Conservation (phyloP, 805 yeast genomes). For the Candida wancherniae region DNA sequence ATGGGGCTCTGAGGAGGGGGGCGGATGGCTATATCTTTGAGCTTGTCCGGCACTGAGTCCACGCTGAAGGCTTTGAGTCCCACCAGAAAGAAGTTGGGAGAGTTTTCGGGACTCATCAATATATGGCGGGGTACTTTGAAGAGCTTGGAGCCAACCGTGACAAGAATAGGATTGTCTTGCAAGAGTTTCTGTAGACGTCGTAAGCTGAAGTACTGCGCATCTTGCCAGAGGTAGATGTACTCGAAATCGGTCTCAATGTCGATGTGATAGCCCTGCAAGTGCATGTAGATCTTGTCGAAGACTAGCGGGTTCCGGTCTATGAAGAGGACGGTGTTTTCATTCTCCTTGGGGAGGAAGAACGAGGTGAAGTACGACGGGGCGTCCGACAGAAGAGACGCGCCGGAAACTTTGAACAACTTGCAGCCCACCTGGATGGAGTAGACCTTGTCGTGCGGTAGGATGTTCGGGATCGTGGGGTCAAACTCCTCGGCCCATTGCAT, state of each 20-base stretch:
- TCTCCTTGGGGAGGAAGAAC: conserved; percentile 46
- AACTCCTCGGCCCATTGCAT: conserved; percentile 21
- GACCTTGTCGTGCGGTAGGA: conserved; percentile 66
- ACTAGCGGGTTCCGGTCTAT: conserved; percentile 73
- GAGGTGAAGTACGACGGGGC: conserved; percentile 85
- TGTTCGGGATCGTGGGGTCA: conserved; percentile 42
- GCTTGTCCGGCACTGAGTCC: conserved; percentile 39
- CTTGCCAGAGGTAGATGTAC: conserved; percentile 59
- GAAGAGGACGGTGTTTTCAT: conserved; percentile 43
- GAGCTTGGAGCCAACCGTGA: conserved; percentile 52
- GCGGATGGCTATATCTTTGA: conserved; percentile 46
- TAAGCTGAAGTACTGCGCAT: conserved; percentile 67
- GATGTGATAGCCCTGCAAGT: conserved; percentile 77
- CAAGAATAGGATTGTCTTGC: conserved; percentile 50
- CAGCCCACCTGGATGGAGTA: conserved; percentile 70
- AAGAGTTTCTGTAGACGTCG: conserved; percentile 49
- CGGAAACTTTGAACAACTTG: conserved; percentile 59
- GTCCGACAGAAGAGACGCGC: conserved; percentile 81
- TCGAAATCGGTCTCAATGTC: conserved; percentile 55
- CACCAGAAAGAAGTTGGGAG: conserved; percentile 72
- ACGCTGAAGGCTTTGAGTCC: conserved; percentile 49
- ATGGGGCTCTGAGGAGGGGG: conserved; percentile 77
- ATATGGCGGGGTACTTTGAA: conserved; percentile 58
- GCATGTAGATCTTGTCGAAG: conserved; percentile 61
- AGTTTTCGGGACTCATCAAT: conserved; percentile 58